phyloP scores from a whole-genome alignment of 768 basidiomycete species.

The Termitomyces sp. region DNA sequence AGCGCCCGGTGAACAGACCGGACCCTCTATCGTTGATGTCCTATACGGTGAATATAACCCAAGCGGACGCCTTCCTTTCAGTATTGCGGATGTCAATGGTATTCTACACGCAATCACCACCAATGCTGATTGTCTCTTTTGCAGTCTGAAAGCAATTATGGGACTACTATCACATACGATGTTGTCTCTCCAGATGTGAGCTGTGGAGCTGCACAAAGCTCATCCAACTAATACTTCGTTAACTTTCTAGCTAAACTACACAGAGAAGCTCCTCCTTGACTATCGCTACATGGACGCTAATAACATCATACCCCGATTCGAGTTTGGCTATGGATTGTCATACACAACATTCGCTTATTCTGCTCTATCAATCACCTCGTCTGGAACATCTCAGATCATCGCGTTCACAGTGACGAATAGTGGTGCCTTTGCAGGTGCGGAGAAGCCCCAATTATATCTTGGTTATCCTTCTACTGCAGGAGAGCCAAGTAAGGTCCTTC shows the following conservation, averaged over 20 bases:
- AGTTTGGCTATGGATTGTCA: slow-evolving; percentile 70
- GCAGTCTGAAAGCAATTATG: slow-evolving; percentile 34
- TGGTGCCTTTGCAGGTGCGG: slow-evolving; percentile 42
- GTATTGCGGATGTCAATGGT: slow-evolving; percentile 56
- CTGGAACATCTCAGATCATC: slow-evolving; percentile 27
- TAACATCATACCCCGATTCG: slow-evolving; percentile 46
- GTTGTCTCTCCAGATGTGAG: slow-evolving; percentile 19
- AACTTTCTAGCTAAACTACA: slow-evolving; percentile 50
- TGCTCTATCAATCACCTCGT: slow-evolving; percentile 32
- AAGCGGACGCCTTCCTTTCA: slow-evolving; percentile 63
- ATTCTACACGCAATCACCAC: background rate
- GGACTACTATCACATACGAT: slow-evolving; percentile 37
- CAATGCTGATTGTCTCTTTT: background rate
- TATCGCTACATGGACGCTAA: slow-evolving; percentile 61
- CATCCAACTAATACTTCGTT: background rate
- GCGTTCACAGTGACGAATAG: slow-evolving; percentile 43
- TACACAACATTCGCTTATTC: slow-evolving; percentile 72
- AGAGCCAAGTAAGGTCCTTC: slow-evolving; percentile 43
- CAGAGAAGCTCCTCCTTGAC: slow-evolving; percentile 60
- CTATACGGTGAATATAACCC: slow-evolving; percentile 77
- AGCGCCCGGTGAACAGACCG: slow-evolving; percentile 67
- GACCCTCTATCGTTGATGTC: slow-evolving; percentile 72
- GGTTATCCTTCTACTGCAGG: slow-evolving; percentile 40
- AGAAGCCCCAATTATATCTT: slow-evolving; percentile 51
- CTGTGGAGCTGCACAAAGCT: background rate